Evolutionary conservation across 371 early-diverging fungal species (phyloP).

Genomic region (Zychaea mexicana): DNA sequence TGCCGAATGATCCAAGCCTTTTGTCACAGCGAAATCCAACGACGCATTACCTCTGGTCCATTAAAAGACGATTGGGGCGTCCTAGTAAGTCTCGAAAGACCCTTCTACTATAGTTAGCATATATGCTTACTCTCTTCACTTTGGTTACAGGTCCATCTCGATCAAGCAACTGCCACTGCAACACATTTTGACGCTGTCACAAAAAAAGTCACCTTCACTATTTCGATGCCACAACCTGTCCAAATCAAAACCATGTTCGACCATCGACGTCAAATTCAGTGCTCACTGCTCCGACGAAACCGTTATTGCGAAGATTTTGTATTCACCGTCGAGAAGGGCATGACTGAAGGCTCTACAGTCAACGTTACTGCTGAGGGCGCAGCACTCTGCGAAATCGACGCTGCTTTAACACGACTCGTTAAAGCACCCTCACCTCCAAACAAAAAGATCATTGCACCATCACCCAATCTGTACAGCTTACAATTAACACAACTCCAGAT

Average conservation of each 20-base stretch:
- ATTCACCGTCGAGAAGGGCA: conserved; percentile 45
- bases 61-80: conserved; percentile 36
- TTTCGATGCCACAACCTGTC: conserved; percentile 43
- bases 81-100: conserved; percentile 41
- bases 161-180: conserved; percentile 37
- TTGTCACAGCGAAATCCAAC: conserved; percentile 40
- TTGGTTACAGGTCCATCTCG: conserved; percentile 36
- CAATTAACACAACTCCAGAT: conserved; percentile 46
- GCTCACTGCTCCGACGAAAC: conserved; percentile 29
- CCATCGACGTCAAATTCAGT: conserved; percentile 44
- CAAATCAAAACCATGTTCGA: conserved; percentile 49
- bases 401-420: conserved; percentile 32
- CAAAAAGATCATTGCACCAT: conserved; percentile 32
- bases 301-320: conserved; percentile 30
- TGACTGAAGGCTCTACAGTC: conserved; percentile 35
- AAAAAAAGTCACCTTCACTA: conserved; percentile 34
- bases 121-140: neutral
- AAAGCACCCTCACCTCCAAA: neutral
- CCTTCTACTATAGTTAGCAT: neutral
- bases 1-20: conserved; percentile 37
- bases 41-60: conserved; percentile 28
- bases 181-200: conserved; percentile 35
- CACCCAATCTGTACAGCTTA: conserved; percentile 38
- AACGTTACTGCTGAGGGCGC: conserved; percentile 29
- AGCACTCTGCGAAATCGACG: conserved; percentile 38